Evolutionary conservation across 2,329 filamentous ascomycete genomes (phyloP).

Genomic region (Aspergillus ustus): DNA sequence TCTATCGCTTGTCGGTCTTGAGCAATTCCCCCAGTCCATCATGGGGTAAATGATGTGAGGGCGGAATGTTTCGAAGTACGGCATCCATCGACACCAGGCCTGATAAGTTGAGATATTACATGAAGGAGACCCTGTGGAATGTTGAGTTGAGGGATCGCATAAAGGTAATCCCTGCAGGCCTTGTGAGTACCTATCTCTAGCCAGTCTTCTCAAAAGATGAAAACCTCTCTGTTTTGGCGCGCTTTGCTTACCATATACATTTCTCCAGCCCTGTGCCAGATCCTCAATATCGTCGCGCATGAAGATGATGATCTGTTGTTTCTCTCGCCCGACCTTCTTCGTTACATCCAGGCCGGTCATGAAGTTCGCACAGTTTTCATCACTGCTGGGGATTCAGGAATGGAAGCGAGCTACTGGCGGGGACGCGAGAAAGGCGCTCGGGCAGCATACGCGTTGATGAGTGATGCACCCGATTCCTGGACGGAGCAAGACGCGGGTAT

Average conservation of each 20-base stretch:
- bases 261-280: neutral
- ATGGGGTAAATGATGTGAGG: neutral
- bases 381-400: conserved; percentile 26
- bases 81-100: neutral
- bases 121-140: neutral
- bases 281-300: conserved; percentile 28
- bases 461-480: conserved; percentile 19
- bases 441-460: conserved; percentile 23
- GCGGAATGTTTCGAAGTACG: neutral
- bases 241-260: neutral
- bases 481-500: conserved; percentile 17
- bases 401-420: conserved; percentile 20
- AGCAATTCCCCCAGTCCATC: neutral
- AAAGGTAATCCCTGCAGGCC: neutral
- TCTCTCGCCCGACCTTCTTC: conserved; percentile 21
- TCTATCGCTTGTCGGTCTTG: neutral
- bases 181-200: neutral
- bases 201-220: neutral
- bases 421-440: conserved; percentile 19
- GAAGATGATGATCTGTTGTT: conserved; percentile 29
- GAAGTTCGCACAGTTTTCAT: conserved; percentile 24
- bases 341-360: conserved; percentile 18
- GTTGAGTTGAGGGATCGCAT: neutral
- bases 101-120: neutral
- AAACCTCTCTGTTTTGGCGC: neutral